Evolutionary conservation across 192 early-diverging fungal species (phyloP).

Genomic region (Backusella tarrabulga): DNA sequence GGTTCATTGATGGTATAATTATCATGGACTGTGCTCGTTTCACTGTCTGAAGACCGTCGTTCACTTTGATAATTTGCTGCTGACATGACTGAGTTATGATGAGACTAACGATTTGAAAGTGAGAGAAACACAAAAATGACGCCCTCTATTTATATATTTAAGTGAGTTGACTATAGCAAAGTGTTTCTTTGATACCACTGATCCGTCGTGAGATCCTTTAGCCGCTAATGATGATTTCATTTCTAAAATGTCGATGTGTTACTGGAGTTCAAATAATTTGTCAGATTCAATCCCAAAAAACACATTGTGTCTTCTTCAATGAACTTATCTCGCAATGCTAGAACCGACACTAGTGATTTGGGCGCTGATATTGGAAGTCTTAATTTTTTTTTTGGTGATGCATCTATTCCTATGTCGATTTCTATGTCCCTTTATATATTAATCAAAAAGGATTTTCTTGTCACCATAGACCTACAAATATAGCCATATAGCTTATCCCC

Average conservation of each 20-base stretch:
- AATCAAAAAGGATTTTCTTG: neutral
- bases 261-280: neutral
- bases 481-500: neutral
- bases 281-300: neutral
- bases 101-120: neutral
- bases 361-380: neutral
- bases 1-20: constrained; percentile 3
- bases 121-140: neutral
- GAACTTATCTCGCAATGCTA: neutral
- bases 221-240: neutral
- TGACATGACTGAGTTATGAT: neutral
- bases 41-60: neutral
- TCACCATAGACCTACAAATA: neutral
- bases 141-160: neutral
- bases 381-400: neutral
- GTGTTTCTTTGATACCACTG: neutral
- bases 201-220: neutral
- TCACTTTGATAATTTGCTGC: neutral
- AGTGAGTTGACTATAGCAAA: neutral
- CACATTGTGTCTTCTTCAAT: neutral
- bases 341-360: neutral
- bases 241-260: neutral
- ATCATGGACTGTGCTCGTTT: constrained; percentile 2
- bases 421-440: neutral
- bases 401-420: neutral